Evolutionary conservation across 768 basidiomycete species (phyloP), one percentile per base, ranked within the genome.

Genomic region (Serendipita vermifera): DNA sequence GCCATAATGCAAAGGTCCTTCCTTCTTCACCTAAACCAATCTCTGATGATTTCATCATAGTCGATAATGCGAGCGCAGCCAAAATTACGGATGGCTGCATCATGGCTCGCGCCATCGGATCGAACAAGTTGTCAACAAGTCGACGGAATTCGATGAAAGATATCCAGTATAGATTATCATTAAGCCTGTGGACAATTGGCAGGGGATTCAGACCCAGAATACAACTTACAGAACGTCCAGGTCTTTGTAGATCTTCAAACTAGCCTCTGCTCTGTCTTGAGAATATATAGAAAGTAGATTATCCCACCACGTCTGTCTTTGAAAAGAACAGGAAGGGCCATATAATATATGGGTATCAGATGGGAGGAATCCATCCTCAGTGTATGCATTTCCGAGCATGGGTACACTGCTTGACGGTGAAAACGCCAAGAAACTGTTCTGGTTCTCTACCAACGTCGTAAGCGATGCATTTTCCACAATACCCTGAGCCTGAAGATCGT

Each of bases 21-120:
- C 85, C 85, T 3, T 63, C 60, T 2, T 67, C 64, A 6, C 82
- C 77, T 14, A 72, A 68, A 62, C 82, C 84, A 38, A 78, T 64
- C 61, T 82, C 78, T 63, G 85, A 86, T 1, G 85, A 86, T 60
- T 77, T 76, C 75, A 86, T 80, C 11, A 89, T 72, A 32, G 73
- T 80, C 0, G 83, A 77, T 70, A 88, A 72, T 1, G 87, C 87
- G 31, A 88, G 71, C 5, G 74, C 75, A 1, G 85, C 75, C 29
- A 81, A 74, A 41, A 88, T 74, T 57, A 89, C 77, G 0, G 85
- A 74, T 4, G 87, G 85, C 59, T 87, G 85, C 59, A 87, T 78
- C 13, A 67, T 68, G 20, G 72, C 64, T 13, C 82, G 77, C 27
- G 75, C 70, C n/a, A 73, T 73, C 1, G 77, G 72, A 60, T 76